Base-by-base conservation (phyloP, 768 basidiomycete genomes). In the Hemileccinum rubropunctum region DNA sequence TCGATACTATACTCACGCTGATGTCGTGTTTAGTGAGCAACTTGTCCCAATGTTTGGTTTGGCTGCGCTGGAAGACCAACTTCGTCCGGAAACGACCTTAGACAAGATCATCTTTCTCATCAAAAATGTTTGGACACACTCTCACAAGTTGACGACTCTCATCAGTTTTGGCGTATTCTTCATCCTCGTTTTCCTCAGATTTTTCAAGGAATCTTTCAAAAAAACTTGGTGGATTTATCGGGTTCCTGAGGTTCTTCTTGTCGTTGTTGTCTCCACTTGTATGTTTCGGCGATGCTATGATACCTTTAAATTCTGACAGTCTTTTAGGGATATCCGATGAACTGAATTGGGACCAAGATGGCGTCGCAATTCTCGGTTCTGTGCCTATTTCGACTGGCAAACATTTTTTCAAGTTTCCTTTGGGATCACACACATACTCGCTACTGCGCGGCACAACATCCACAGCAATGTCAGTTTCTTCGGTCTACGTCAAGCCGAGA, bases 31-130 rank as follows among this genome's bases (percentile, higher is more conserved):
- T 45, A 91, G 88, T 37, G 87, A 89, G 67, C 89, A 94, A 63
- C 72, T 94, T 15, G 83, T 92, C 23, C 91, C 94, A 0, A 94
- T 98, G 88, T 79, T 97, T 41, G 94, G 94, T 21, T 76, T 98
- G 21, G 71, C 71, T 6, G 68, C 69, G 3, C 71, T 91, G 11
- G 76, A 81, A 53, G 77, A 76, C 47, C 37, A 63, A 15, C 44
- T 79, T 11, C 79, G 85, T 59, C 85, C 85, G 4, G 73, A 86
- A 56, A 77, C 83, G 3, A 84, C 91, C 0, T 56, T 89, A 18
- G 83, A 88, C 51, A 98, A 98, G 66, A 64, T 88, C 11, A 14
- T 81, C 8, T 98, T 98, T 69, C 68, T 98, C 15, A 32, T 86
- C 18, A 74, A 83, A 59, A 71, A 86, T 53, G 72, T 71, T 4